These are phyloP conservation scores for Saccharomycopsis sp. DNA, from an alignment of 805 yeast genomes.

Conservation along the genomic window DNA sequence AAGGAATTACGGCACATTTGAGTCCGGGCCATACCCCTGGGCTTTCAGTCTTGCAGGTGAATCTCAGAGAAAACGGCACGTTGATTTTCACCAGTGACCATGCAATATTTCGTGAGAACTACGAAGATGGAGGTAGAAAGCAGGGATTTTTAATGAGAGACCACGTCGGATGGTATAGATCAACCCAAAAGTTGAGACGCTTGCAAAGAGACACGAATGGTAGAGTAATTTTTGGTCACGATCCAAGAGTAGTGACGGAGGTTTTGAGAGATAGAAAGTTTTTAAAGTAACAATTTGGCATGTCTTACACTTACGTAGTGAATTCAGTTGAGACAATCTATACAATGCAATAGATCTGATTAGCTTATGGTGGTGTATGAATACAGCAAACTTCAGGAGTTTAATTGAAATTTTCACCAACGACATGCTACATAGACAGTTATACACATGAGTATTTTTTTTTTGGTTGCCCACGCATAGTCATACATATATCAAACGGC, in stretches of 20 bases:
- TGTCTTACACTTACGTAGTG: too few relatives aligned
- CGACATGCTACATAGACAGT: neutral
- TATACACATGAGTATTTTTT: too few relatives aligned
- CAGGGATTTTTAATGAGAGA: conserved; percentile 12
- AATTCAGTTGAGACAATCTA: too few relatives aligned
- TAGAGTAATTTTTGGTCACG: conserved; percentile 10
- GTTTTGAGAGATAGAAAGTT: neutral
- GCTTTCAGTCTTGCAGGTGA: conserved; percentile 5
- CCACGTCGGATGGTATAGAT: conserved; percentile 10
- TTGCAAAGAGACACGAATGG: conserved; percentile 14
- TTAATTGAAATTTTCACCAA: too few relatives aligned
- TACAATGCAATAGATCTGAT: too few relatives aligned
- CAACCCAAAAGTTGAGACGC: conserved; percentile 11
- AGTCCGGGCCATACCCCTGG: conserved; percentile 15
- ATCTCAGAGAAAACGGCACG: conserved; percentile 4
- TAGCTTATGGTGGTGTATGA: too few relatives aligned
- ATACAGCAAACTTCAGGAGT: too few relatives aligned
- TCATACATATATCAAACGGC: neutral
- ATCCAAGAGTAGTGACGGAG: conserved; percentile 2
- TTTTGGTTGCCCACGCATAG: too few relatives aligned
- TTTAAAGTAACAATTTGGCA: too few relatives aligned
- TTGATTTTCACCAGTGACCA: conserved; percentile 10
- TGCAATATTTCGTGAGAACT: conserved; percentile 7
- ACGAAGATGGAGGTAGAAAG: conserved; percentile 10
- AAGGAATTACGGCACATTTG: conserved; percentile 9